Evolutionary conservation across 2,329 filamentous ascomycete species (phyloP), one percentile per base, ranked within the genome.

Genomic region (Drechslera avenae): DNA sequence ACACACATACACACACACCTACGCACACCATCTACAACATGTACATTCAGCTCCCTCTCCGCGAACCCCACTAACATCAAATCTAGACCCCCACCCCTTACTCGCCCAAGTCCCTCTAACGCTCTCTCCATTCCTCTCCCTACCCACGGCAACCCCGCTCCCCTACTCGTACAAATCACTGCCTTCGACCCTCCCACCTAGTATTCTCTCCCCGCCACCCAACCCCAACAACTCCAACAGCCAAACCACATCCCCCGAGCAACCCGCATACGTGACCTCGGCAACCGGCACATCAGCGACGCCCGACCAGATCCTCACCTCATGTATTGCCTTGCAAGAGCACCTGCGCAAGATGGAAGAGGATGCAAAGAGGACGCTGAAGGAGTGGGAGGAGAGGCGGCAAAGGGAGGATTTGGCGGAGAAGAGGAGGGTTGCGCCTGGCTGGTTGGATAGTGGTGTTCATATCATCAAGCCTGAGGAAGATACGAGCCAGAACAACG

Each of bases 131-230:
- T 97, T 97, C 78, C 85, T 97, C 65, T 89, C 88, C 53, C 87
- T 99, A 26, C 94, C 94, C 9, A 88, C 90, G 23, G 88, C 93
- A 19, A 89, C 92, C 16, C 96, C 92, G 0, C 85, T 99, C 6
- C 93, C 94, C 18, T 97, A 97, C 79, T 96, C 91, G 63, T 97
- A 97, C 82, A 93, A 92, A 71, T 83, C 86, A 9, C 87, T 97
- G 69, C 90, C 93, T 0, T 93, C 91, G 1, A 89, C 91, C 2
- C 84, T 97, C 0, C 93, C 94, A 0, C 85, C 85, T 1, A 89
- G 89, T 1, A 81, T 85, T 28, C 83, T 85, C 6, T 51, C 77
- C 56, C 58, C 16, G 2, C 41, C 43, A 36, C 43, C 39, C 49
- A 37, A 73, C 26, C 26, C 10, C 21, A 23, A 23, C 21, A 23